These are phyloP conservation scores for Cladophialophora immunda DNA, from an alignment of 2,329 filamentous ascomycete species.

Conservation along the genomic window DNA sequence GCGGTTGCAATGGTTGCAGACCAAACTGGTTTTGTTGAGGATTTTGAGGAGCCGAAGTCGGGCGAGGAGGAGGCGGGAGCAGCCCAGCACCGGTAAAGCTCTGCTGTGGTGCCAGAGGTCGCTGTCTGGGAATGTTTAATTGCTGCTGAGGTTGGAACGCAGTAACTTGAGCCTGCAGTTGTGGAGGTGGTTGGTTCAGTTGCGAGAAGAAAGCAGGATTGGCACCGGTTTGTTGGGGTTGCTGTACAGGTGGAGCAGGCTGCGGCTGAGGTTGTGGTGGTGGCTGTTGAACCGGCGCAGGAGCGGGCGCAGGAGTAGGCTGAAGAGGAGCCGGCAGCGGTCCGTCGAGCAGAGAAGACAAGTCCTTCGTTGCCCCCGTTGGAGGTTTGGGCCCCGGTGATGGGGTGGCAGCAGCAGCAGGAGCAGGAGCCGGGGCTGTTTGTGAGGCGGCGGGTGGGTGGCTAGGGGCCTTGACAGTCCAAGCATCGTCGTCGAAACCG, in stretches of 20 bases:
- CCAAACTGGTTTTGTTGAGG: constrained; percentile 74
- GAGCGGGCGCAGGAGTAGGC: constrained; percentile 58
- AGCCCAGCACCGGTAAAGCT: constrained; percentile 68
- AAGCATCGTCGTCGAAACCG: constrained; percentile 96
- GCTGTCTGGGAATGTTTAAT: constrained; percentile 61
- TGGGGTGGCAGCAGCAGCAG: constrained; percentile 4
- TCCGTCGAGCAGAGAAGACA: constrained; percentile 67
- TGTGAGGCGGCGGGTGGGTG: constrained; percentile 53
- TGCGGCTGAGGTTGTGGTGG: constrained; percentile 47
- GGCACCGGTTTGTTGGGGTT: constrained; percentile 51
- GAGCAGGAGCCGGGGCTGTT: constrained; percentile 44
- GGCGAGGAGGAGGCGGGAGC: constrained; percentile 80
- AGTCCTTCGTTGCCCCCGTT: constrained; percentile 74
- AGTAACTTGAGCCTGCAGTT: constrained; percentile 44
- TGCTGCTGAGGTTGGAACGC: constrained; percentile 44
- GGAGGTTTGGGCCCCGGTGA: constrained; percentile 54
- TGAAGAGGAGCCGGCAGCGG: constrained; percentile 67
- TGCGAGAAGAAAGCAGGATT: constrained; percentile 62
- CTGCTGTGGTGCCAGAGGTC: constrained; percentile 72
- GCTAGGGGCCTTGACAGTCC: constrained; percentile 88
- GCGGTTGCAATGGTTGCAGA: constrained; percentile 78
- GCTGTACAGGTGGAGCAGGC: constrained; percentile 45
- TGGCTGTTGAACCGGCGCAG: constrained; percentile 44
- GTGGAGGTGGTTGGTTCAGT: constrained; percentile 48
- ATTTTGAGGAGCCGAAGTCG: constrained; percentile 87